Conservation (phyloP, 2,329 filamentous ascomycete species). For the Sarocladium strictum region DNA sequence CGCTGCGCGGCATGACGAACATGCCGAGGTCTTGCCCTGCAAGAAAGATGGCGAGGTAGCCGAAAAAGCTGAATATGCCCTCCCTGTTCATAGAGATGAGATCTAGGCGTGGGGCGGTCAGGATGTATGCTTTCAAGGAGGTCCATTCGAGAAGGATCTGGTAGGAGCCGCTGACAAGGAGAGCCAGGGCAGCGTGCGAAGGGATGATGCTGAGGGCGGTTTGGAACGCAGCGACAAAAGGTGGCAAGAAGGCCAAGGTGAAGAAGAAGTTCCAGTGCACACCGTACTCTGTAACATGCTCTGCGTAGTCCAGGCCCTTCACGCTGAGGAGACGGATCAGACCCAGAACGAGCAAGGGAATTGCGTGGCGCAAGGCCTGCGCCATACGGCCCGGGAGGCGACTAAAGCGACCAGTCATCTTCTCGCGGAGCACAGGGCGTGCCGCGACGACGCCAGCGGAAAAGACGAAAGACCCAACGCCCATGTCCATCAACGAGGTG, state of each 20-base stretch:
- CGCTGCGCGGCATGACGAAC: slow-evolving; percentile 62
- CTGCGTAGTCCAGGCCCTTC: slow-evolving; percentile 91
- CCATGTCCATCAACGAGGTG: slow-evolving; percentile 97
- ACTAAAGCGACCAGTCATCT: slow-evolving; percentile 17
- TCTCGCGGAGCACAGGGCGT: slow-evolving; percentile 68
- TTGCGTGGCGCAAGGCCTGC: slow-evolving; percentile 63
- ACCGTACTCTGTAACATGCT: slow-evolving; percentile 95
- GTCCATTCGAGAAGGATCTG: slow-evolving; percentile 72
- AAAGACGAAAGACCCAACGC: slow-evolving; percentile 96
- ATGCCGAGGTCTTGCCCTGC: slow-evolving; percentile 80
- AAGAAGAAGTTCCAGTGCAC: slow-evolving; percentile 99
- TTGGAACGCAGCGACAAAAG: slow-evolving; percentile 81
- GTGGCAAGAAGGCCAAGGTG: slow-evolving; percentile 81
- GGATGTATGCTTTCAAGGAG: slow-evolving; percentile 72
- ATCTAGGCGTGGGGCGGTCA: slow-evolving; percentile 72
- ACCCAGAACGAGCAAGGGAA: slow-evolving; percentile 77
- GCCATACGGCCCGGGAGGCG: slow-evolving; percentile 2
- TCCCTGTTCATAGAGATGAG: slow-evolving; percentile 88
- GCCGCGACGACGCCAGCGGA: slow-evolving; percentile 88
- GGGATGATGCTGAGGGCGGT: slow-evolving; percentile 63
- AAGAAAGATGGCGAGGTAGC: slow-evolving; percentile 92
- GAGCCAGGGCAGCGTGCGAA: slow-evolving; percentile 69
- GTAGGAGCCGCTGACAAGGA: slow-evolving; percentile 64
- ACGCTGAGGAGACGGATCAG: slow-evolving; percentile 78
- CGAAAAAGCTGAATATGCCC: slow-evolving; percentile 89